Evolutionary conservation across 805 yeast genomes (phyloP), one percentile per base, ranked within the genome.

Genomic region (Candida pseudofarinosa): DNA sequence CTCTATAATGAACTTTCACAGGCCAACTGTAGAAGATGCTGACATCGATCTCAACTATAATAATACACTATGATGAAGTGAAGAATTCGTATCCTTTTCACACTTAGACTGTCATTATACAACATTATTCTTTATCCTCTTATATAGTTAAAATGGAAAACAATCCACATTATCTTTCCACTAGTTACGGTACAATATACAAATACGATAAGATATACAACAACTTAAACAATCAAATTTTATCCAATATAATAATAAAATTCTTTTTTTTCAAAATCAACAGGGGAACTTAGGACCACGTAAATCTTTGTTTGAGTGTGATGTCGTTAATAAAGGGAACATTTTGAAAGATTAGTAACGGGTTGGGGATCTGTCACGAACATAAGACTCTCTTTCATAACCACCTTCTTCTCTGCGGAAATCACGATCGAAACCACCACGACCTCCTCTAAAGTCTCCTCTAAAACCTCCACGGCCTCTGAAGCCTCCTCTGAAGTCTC

Each of bases 281-380:
- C 28, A 23, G 28, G 28, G 28, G 10, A 23, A 23, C 6, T 23
- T 10, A 23, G 10, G 28, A 23, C 28, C 28, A 23, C 28, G 10
- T 23, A 7, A 23, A 10, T 23, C 28, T 23, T 23, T 23, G 10
- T 6, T 10, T 23, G 10, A 23, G 10, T n/a, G 28, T 23, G 28
- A 23, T 7, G 10, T 7, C 10, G 28, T 23, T 10, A 10, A 7
- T 7, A 23, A 23, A 23, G 6, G 6, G 28, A 23, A 23, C 28
- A 7, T 23, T 23, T 23, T 10, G 10, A 7, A 23, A 23, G 34
- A 13, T 32, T 32, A 79, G 64, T 80, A 82, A 71, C 88, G 81
- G 50, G 84, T 76, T 67, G 89, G 88, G 47, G 89, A 82, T 77
- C 88, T 82, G 61, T 70, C 75, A 56, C 75, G 65, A 42, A 52